Percentiles rank a stretch among this genome's conserved stretches.
Conservation (phyloP, 2,329 filamentous ascomycete species). For the Hypoxylon sp. region DNA sequence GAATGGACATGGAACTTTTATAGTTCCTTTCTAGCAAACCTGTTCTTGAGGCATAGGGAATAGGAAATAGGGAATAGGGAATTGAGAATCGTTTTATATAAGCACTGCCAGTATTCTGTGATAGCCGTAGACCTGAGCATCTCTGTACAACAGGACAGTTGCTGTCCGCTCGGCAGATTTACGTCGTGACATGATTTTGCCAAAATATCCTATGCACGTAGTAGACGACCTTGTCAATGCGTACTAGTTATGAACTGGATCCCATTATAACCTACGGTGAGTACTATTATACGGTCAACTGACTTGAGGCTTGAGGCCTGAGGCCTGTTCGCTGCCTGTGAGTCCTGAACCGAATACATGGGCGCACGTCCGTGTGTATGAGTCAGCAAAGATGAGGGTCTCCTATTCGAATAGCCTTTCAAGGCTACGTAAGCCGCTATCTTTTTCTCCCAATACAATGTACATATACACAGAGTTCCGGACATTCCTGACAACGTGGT, state of each 20-base stretch:
- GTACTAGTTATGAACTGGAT: neutral
- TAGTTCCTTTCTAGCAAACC: no score
- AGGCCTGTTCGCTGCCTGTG: neutral
- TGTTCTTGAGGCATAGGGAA: neutral
- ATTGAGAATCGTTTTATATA: neutral
- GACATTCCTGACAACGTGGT: slow-evolving; percentile 15
- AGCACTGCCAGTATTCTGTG: neutral
- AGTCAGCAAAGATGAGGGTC: slow-evolving; percentile 8
- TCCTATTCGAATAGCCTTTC: slow-evolving; percentile 17
- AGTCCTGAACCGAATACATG: neutral
- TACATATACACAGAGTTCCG: slow-evolving; percentile 1
- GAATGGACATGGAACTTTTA: no score
- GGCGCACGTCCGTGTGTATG: neutral
- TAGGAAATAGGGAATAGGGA: neutral
- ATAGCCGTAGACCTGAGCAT: neutral
- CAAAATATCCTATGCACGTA: neutral
- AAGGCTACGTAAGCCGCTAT: slow-evolving; percentile 4
- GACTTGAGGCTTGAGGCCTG: slow-evolving; percentile 6
- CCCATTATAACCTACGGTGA: neutral
- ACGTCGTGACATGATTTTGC: neutral
- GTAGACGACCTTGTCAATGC: neutral
- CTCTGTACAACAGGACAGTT: neutral
- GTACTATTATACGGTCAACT: neutral
- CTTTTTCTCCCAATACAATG: slow-evolving; percentile 4
- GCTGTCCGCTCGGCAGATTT: neutral